Base-by-base conservation (phyloP, 2,329 filamentous ascomycete species). In the Monosporascus ibericus region DNA sequence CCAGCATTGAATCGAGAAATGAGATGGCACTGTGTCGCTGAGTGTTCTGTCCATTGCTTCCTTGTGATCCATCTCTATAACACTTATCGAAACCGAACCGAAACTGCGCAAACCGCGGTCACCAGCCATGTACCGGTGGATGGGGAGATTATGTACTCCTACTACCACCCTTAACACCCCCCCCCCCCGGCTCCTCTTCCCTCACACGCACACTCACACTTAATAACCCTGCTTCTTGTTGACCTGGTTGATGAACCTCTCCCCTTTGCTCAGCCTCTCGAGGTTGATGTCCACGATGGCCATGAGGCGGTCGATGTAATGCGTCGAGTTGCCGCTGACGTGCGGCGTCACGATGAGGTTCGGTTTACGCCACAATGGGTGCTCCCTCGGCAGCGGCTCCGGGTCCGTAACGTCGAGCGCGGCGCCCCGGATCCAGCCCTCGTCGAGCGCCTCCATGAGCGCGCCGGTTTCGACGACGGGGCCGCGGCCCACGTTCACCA, bases 321-420 rank as follows among this genome's bases (percentile, higher is more conserved):
- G 60, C 2, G 47, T 54, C 37, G 66, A 65, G 27, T 58, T 58
- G 8, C 65, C 64, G 37, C 66, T 68, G 34, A 68, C 55, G 42
- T 68, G 66, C 14, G 66, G 65, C 17, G 67, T 68, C 48, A 88
- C 77, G 54, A 84, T 76, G 18, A 83, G 73, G 65, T 87, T 86
- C 24, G 78, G 74, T 53, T 79, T 71, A 44, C 75, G 75, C 86
- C 86, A 89, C 44, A 89, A 67, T 55, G 81, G 77, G 63, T 84
- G 78, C 22, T 81, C 79, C 17, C 67, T 61, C 0, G 84, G 85
- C 56, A 89, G 63, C 0, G 86, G 86, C 62, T 89, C 86, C 0
- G 85, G 85, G 58, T 88, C 84, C 2, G 85, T 84, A 2, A 88
- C 86, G 65, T 88, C 86, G 47, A 88, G 68, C 2, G 84, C 84